Conservation (phyloP, 2,329 filamentous ascomycete genomes). For the Lachnellula subtilissima region DNA sequence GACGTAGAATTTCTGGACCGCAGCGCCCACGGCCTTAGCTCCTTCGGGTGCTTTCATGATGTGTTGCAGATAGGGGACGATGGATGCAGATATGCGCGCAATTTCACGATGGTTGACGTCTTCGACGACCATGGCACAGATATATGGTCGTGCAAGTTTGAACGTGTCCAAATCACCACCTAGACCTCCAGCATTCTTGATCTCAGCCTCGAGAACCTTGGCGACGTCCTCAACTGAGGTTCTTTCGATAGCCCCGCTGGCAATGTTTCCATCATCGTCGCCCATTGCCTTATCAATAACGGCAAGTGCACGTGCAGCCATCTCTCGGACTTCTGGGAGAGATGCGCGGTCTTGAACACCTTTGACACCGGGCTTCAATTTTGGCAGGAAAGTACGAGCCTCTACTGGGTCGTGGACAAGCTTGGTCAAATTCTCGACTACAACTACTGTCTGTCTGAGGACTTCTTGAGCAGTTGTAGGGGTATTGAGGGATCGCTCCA, state of each 20-base stretch:
- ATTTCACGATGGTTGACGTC: slow-evolving; percentile 80
- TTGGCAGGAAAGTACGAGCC: slow-evolving; percentile 90
- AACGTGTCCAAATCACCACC: slow-evolving; percentile 59
- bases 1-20: slow-evolving; percentile 72
- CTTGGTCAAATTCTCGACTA: slow-evolving; percentile 97
- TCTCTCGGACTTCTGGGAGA: slow-evolving; percentile 87
- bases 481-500: slow-evolving; percentile 90
- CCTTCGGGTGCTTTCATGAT: slow-evolving; percentile 60
- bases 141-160: slow-evolving; percentile 65
- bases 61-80: slow-evolving; percentile 71
- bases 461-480: slow-evolving; percentile 91
- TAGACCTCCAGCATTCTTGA: slow-evolving; percentile 64
- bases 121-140: slow-evolving; percentile 80
- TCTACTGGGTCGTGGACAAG: slow-evolving; percentile 94
- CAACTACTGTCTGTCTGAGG: slow-evolving; percentile 89
- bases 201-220: slow-evolving; percentile 68
- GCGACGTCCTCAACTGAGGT: slow-evolving; percentile 68
- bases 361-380: slow-evolving; percentile 90
- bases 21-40: slow-evolving; percentile 60
- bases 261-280: slow-evolving; percentile 56
- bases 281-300: slow-evolving; percentile 95
- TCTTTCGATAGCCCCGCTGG: slow-evolving; percentile 52
- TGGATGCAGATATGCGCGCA: slow-evolving; percentile 61
- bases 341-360: slow-evolving; percentile 82
- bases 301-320: slow-evolving; percentile 73